A percentile compares a stretch with the other conserved stretches of the same genome.
phyloP scores from a whole-genome alignment of 306 rosid species.

The Lathyrus oleraceus region DNA sequence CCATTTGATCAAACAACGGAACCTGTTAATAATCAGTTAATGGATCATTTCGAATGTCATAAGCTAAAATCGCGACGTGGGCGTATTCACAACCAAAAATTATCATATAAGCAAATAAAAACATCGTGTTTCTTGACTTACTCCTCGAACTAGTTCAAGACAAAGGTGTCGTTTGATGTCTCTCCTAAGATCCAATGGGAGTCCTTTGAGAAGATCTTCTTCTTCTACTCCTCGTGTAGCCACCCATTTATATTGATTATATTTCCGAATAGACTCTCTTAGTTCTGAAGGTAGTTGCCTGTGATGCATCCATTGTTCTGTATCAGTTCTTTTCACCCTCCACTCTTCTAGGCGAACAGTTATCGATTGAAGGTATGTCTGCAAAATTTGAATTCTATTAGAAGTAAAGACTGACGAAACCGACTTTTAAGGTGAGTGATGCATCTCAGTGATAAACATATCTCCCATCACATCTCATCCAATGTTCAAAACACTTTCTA shows the following conservation, averaged over 20 bases:
- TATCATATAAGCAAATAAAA: not conserved
- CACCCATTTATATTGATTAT: constrained; percentile 89
- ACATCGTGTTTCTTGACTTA: constrained; percentile 36
- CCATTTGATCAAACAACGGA: constrained; percentile 91
- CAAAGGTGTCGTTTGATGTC: constrained; percentile 97
- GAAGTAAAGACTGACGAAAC: not conserved
- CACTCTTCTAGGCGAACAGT: constrained; percentile 89
- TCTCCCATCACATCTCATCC: not conserved
- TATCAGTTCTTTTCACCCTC: constrained; percentile 87
- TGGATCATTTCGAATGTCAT: not conserved
- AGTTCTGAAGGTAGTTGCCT: constrained; percentile 77
- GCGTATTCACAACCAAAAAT: not conserved
- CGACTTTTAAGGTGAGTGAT: not conserved
- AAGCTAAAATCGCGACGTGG: not conserved
- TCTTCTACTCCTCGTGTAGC: constrained; percentile 96
- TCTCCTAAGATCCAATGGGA: constrained; percentile 83
- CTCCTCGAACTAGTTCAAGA: constrained; percentile 87
- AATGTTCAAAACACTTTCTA: too few relatives aligned
- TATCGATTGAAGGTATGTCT: constrained; percentile 89
- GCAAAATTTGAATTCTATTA: constrained; percentile 27
- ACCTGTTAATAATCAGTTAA: constrained; percentile 48
- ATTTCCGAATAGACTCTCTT: constrained; percentile 68
- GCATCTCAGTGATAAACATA: not conserved
- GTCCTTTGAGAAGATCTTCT: constrained; percentile 71
- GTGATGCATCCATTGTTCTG: constrained; percentile 98